Evolutionary conservation across 164 flowering plant genomes (phyloP).

Genomic region (Vitis labrusca): DNA sequence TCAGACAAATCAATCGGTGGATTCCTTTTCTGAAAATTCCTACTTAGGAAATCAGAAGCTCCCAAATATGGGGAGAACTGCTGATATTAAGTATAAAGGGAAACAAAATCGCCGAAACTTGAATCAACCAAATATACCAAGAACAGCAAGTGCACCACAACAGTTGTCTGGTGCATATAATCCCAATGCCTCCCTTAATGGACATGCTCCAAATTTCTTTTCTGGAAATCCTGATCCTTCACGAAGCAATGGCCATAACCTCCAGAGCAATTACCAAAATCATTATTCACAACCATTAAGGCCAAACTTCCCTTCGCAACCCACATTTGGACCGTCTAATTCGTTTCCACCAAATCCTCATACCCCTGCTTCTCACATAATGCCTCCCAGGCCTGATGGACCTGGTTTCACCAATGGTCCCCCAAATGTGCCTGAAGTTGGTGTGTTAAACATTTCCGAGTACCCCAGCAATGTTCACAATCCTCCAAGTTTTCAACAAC

Average conservation of each 20-base stretch:
- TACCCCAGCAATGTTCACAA: conserved; percentile 23
- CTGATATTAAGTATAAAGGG: conserved; percentile 41
- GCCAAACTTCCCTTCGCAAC: conserved; percentile 40
- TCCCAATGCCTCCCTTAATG: conserved; percentile 25
- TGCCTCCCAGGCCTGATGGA: conserved; percentile 40
- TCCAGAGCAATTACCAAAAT: conserved; percentile 29
- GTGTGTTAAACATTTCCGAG: conserved; percentile 46
- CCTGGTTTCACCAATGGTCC: conserved; percentile 32
- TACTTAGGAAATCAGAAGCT: conserved; percentile 34
- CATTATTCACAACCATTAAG: conserved; percentile 39
- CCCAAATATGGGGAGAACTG: conserved; percentile 26
- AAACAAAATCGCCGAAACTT: conserved; percentile 33
- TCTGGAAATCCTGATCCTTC: conserved; percentile 38
- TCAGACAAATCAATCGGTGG: conserved; percentile 27
- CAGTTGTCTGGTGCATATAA: conserved; percentile 44
- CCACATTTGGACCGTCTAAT: conserved; percentile 36
- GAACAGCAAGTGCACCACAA: conserved; percentile 43
- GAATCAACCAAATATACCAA: conserved; percentile 41
- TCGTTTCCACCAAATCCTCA: conserved; percentile 33
- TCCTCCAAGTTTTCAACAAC: conserved; percentile 31
- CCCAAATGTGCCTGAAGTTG: conserved; percentile 46
- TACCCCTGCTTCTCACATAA: conserved; percentile 25
- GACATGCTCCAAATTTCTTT: conserved; percentile 29
- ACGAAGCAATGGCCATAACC: conserved; percentile 26
- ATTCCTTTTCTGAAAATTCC: conserved; percentile 20